Conservation (phyloP, 1,284 basidiomycete species). For the Polyporus tsugae region DNA sequence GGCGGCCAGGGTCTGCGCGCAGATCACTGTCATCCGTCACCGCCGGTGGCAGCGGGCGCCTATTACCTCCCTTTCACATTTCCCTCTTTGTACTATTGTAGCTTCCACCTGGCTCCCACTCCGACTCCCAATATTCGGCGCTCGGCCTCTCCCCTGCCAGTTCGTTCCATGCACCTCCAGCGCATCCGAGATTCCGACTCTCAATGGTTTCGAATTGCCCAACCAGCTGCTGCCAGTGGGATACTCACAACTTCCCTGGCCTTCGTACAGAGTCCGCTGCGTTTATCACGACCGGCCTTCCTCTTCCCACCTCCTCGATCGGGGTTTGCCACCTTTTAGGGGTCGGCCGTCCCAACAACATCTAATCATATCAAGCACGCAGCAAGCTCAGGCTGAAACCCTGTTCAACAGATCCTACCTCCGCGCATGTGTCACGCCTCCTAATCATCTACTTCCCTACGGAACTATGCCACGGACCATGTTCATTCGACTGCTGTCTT, state of each 20-base stretch:
- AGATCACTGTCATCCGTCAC: slow-evolving; percentile 12
- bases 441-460: not conserved
- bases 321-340: not conserved
- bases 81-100: slow-evolving; percentile 10
- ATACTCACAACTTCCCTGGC: not conserved
- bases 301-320: too few species aligned
- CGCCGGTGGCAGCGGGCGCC: not conserved
- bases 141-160: not conserved
- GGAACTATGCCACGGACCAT: not conserved
- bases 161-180: not conserved
- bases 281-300: not conserved
- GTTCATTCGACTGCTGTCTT: not conserved
- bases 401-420: not conserved
- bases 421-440: too few species aligned
- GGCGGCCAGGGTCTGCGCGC: slow-evolving; percentile 1
- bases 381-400: not conserved
- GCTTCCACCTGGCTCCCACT: not conserved
- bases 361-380: too few species aligned
- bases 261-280: not conserved
- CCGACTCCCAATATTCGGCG: not conserved
- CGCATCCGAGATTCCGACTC: too few species aligned
- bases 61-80: slow-evolving; percentile 10
- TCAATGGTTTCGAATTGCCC: not conserved
- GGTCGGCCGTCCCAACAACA: not conserved
- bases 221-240: not conserved